A percentile compares a stretch with the other conserved stretches of the same genome.
Conservation (phyloP, 2,329 filamentous ascomycete genomes). For the Neurospora sp. region DNA sequence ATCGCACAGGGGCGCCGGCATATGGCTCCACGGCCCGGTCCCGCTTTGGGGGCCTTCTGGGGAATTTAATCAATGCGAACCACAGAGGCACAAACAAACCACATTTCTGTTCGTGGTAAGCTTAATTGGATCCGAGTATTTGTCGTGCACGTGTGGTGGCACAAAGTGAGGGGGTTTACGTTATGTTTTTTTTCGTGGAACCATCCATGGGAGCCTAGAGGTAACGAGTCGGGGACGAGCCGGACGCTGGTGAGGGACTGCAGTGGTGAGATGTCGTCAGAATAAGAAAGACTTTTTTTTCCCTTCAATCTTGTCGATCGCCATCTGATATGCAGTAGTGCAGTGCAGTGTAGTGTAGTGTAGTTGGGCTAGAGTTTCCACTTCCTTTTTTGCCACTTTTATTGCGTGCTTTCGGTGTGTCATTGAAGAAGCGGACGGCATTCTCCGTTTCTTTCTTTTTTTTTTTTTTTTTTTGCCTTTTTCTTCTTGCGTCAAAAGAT, state of each 20-base stretch:
- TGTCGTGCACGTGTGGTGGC: not conserved
- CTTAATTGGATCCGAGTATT: not conserved
- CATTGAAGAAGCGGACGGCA: not conserved
- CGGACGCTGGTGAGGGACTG: not conserved
- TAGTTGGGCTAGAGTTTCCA: not conserved
- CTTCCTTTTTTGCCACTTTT: not conserved
- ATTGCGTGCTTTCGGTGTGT: not conserved
- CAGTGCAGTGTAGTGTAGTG: too few species aligned
- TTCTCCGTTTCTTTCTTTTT: not conserved
- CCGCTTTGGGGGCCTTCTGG: not conserved
- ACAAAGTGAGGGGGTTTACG: not conserved
- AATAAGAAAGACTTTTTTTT: not conserved
- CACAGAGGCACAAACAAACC: not conserved
- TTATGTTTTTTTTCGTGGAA: not conserved
- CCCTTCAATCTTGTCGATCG: not conserved
- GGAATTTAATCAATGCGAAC: not conserved
- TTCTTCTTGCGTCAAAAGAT: too few species aligned
- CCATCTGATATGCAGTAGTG: not conserved
- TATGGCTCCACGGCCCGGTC: not conserved
- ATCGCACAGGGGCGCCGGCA: not conserved
- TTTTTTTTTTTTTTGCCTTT: too few species aligned
- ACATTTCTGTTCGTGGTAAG: not conserved
- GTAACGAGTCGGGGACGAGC: too few species aligned
- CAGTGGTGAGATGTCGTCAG: not conserved
- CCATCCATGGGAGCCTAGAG: too few species aligned